Evolutionary conservation across 768 basidiomycete genomes (phyloP).

Genomic region (Russula compacta): DNA sequence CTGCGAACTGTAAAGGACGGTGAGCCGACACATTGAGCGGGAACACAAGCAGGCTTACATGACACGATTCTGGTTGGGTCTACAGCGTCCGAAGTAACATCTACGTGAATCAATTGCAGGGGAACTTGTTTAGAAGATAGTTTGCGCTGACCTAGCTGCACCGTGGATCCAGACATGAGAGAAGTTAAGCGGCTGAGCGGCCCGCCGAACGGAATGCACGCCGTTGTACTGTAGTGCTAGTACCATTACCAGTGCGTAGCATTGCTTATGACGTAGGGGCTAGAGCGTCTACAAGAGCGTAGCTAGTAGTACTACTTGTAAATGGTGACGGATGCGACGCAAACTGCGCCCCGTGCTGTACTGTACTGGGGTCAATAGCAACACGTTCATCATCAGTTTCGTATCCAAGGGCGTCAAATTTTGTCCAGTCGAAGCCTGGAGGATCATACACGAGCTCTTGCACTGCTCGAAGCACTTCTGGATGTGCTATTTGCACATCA

Average conservation of each 20-base stretch:
- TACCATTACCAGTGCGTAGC: neutral
- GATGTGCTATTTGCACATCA: constrained; percentile 32
- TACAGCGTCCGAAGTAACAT: neutral
- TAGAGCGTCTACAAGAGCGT: constrained; percentile 26
- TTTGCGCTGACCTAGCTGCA: neutral
- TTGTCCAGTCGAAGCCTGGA: constrained; percentile 41
- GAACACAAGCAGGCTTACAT: neutral
- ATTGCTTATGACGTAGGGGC: constrained; percentile 14
- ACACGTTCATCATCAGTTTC: constrained; percentile 40
- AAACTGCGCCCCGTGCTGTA: constrained; percentile 14
- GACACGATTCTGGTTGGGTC: neutral
- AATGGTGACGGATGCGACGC: constrained; percentile 5
- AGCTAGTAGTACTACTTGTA: constrained; percentile 20
- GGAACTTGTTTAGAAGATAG: neutral
- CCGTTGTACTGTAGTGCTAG: too few species aligned
- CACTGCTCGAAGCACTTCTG: constrained; percentile 39
- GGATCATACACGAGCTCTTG: constrained; percentile 39
- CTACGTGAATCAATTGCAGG: neutral
- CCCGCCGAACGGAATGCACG: neutral
- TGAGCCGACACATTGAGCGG: neutral
- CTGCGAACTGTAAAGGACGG: constrained; percentile 26
- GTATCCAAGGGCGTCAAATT: constrained; percentile 43
- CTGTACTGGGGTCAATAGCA: constrained; percentile 2
- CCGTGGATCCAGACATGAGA: neutral
- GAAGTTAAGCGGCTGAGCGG: neutral